Conservation (phyloP, 202 grass and related monocot genomes). For the Sporobolus alterniflorus region DNA sequence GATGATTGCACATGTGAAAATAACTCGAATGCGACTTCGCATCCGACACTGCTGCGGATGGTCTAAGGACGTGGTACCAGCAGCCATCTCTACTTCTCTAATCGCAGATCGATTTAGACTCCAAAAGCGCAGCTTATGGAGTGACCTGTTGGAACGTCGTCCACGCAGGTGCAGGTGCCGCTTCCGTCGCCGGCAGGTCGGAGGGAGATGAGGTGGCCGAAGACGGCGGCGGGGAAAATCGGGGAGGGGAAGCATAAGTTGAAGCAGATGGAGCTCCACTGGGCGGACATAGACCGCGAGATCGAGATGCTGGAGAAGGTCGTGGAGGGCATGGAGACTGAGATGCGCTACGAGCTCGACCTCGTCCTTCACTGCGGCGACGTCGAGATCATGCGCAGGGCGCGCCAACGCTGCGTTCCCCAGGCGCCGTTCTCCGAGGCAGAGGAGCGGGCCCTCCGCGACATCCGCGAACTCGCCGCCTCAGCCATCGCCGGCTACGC, state of each 20-base stretch:
- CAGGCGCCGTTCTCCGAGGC: background rate
- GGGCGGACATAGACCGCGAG: background rate
- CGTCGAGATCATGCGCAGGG: conserved; percentile 8
- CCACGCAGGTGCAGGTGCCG: background rate
- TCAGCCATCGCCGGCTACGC: conserved; percentile 4
- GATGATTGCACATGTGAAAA: too few species aligned
- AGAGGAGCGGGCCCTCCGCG: background rate
- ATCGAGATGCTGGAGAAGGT: background rate
- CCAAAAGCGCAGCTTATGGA: background rate
- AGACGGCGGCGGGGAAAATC: background rate
- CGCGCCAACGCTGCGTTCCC: background rate
- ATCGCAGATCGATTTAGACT: background rate
- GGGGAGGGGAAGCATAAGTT: background rate
- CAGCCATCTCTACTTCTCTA: too few species aligned
- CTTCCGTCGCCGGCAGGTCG: background rate
- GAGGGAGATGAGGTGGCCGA: background rate
- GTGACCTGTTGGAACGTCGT: background rate
- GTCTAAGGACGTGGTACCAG: background rate
- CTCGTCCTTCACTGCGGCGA: conserved; percentile 10
- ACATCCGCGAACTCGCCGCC: conserved; percentile 20
- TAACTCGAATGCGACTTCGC: too few species aligned
- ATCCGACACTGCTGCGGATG: too few species aligned
- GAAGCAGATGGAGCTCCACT: background rate
- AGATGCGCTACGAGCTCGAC: background rate
- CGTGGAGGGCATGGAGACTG: background rate